Base-by-base conservation (phyloP, 768 basidiomycete genomes). In the Sarcomyxa edulis region DNA sequence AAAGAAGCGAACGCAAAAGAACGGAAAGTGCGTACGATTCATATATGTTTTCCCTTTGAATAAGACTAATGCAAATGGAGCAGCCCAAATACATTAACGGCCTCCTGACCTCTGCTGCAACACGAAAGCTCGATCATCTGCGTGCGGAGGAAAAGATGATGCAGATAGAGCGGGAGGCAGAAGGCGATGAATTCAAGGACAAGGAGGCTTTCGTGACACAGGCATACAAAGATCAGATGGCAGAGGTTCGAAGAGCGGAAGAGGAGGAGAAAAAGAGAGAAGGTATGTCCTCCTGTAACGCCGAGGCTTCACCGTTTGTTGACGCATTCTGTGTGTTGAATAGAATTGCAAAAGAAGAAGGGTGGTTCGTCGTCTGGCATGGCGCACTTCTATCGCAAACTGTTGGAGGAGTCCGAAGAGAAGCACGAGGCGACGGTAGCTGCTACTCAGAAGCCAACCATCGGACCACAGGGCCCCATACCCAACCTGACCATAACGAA, bases 111-210 rank as follows among this genome's bases (percentile, higher is more conserved):
- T 77, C 89, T 6, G 93, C 96, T 20, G 79, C 81, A n/a, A 91
- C 91, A 19, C 75, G 96, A 18, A 79, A 82, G 50, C 59, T 95
- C 33, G 96, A 99, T 58, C 76, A 89, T 51, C 62, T 98, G 8
- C 74, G 93, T 38, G 96, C 96, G 1, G 96, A 99, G 60, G 95
- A 98, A 62, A 97, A 98, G 71, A 85, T 95, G 85, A 84, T 97
- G 56, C 88, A 94, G 56, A 73, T 77, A 30, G 96, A 98, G 59
- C 76, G 96, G 15, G 90, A 94, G 62, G 65, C 73, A 14, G 96
- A 99, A 62, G 96, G 96, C 0, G 93, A 93, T 45, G 76, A 92
- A 57, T 99, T 90, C 56, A 73, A 73, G 40, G 96, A 90, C 66
- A 98, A 94, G 67, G 96, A 97, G 39, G 72, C 81, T n/a, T 99